phyloP scores from a whole-genome alignment of 2,329 filamentous ascomycete genomes.

The Penicillium griseofulvum region DNA sequence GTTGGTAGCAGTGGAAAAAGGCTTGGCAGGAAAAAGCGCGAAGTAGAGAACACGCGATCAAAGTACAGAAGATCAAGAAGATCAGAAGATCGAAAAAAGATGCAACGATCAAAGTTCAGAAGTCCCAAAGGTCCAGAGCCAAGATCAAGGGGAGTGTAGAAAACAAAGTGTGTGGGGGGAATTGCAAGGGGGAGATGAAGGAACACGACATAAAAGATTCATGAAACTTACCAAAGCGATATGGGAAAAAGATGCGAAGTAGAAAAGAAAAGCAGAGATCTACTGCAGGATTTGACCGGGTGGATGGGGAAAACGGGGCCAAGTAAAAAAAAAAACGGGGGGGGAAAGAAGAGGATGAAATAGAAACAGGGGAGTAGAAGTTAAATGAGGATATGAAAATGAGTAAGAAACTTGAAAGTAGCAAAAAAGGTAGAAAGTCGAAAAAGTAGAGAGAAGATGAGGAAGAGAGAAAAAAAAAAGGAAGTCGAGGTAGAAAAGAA shows the following conservation, averaged over 20 bases:
- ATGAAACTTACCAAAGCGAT: slow-evolving; percentile 3
- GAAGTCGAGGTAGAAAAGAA: background rate
- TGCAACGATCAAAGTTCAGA: background rate
- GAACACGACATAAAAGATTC: background rate
- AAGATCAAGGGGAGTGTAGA: slow-evolving; percentile 1
- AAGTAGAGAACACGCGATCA: slow-evolving; percentile 4
- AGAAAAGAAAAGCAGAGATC: slow-evolving; percentile 3
- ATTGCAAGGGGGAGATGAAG: background rate
- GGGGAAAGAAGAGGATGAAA: background rate
- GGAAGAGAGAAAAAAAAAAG: background rate
- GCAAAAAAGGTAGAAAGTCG: background rate
- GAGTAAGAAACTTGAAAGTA: background rate
- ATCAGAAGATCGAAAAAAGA: background rate
- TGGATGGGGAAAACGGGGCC: slow-evolving; percentile 3
- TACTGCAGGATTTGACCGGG: slow-evolving; percentile 21
- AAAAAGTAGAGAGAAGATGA: background rate
- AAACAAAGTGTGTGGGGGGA: background rate
- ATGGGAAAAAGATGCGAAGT: background rate
- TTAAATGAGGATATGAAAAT: background rate
- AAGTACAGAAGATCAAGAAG: background rate
- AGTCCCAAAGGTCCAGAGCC: background rate
- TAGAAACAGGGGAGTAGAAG: background rate
- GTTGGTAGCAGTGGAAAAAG: background rate
- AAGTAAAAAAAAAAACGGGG: slow-evolving; percentile 5
- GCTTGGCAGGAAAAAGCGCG: slow-evolving; percentile 1